Evolutionary conservation across 2,329 filamentous ascomycete genomes (phyloP).

Genomic region (Penicillium corylophilum): DNA sequence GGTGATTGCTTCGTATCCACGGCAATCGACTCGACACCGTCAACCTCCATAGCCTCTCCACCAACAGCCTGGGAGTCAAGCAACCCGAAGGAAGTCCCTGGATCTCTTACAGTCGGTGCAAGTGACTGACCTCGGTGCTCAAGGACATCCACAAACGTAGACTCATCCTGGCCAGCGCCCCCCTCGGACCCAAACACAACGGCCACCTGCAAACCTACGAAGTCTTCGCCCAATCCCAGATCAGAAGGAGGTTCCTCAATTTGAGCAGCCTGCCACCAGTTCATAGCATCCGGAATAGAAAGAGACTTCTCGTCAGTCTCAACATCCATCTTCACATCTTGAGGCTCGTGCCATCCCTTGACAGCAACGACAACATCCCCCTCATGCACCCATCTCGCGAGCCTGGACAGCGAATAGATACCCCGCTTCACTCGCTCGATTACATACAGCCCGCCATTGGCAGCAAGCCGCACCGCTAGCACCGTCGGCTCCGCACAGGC

Average conservation of each 20-base stretch:
- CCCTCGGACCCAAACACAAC: slow-evolving; percentile 29
- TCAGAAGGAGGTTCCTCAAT: slow-evolving; percentile 31
- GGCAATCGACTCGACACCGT: slow-evolving; percentile 2
- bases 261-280: slow-evolving; percentile 39
- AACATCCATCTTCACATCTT: slow-evolving; percentile 2
- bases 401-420: slow-evolving; percentile 40
- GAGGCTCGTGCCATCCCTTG: slow-evolving; percentile 30
- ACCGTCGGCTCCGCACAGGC: slow-evolving; percentile 29
- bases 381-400: slow-evolving; percentile 37
- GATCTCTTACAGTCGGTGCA: slow-evolving; percentile 6
- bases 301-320: slow-evolving; percentile 2
- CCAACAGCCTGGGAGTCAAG: slow-evolving; percentile 19
- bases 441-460: slow-evolving; percentile 35
- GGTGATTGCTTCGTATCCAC: slow-evolving; percentile 28
- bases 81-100: slow-evolving; percentile 2
- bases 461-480: slow-evolving; percentile 32
- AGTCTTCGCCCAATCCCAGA: slow-evolving; percentile 21
- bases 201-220: slow-evolving; percentile 27
- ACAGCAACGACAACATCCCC: slow-evolving; percentile 40
- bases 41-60: slow-evolving; percentile 12
- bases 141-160: slow-evolving; percentile 21
- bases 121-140: slow-evolving; percentile 18
- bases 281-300: slow-evolving; percentile 3
- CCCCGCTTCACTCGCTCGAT: slow-evolving; percentile 41
- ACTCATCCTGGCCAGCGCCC: slow-evolving; percentile 2